phyloP scores from a whole-genome alignment of 257 asterid species.

The Gentiana macrophylla region DNA sequence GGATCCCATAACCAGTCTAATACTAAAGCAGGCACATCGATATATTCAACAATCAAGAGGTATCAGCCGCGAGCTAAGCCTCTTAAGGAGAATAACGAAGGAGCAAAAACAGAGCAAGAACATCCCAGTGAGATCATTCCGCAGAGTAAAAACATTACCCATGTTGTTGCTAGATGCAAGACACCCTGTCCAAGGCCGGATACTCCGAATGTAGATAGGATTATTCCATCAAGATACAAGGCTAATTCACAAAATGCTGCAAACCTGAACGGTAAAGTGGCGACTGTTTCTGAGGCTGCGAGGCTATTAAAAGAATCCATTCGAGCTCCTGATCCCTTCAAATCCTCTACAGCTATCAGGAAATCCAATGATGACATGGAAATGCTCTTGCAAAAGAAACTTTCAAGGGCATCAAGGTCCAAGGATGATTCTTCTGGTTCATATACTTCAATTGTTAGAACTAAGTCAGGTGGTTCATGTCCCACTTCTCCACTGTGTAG shows the following conservation, averaged over 20 bases:
- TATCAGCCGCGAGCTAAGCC: constrained; percentile 20
- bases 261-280: constrained; percentile 17
- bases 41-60: constrained; percentile 10
- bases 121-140: constrained; percentile 9
- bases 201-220: constrained; percentile 48
- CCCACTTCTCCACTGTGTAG: constrained; percentile 40
- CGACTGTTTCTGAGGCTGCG: constrained; percentile 48
- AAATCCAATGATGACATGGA: constrained; percentile 10
- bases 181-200: constrained; percentile 43
- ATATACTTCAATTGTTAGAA: constrained; percentile 7
- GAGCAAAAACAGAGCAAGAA: constrained; percentile 19
- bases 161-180: constrained; percentile 1
- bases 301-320: constrained; percentile 64
- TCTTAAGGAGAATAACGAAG: constrained; percentile 22
- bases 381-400: constrained; percentile 22
- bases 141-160: constrained; percentile 4
- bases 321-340: constrained; percentile 9
- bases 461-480: constrained; percentile 35
- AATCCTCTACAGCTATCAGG: not conserved
- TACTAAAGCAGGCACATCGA: not conserved
- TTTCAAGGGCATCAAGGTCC: constrained; percentile 25
- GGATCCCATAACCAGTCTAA: too few species aligned
- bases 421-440: constrained; percentile 20
- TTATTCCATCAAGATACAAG: constrained; percentile 58
- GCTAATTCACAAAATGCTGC: constrained; percentile 23